A percentile compares a stretch with the other conserved stretches of the same genome.
Conservation (phyloP, 805 yeast genomes). For the Cyberlindnera petersonii region DNA sequence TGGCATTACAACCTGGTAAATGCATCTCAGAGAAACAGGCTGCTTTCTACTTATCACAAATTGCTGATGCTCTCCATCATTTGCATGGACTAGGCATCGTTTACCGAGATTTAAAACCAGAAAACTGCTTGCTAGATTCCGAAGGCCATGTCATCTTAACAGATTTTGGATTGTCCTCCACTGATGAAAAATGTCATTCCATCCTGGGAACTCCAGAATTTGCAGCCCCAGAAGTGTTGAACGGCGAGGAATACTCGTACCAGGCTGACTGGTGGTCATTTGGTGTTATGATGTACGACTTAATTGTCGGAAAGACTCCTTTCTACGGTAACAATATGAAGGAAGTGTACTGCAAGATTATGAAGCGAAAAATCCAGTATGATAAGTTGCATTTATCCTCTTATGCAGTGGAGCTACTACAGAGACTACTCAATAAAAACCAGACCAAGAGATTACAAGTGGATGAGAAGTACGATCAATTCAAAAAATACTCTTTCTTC, state of each 20-base stretch:
- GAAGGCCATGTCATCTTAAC: slow-evolving; percentile 80
- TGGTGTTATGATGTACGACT: slow-evolving; percentile 75
- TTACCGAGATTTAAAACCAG: slow-evolving; percentile 86
- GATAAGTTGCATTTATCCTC: slow-evolving; percentile 63
- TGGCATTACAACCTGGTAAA: slow-evolving; percentile 14
- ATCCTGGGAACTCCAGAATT: slow-evolving; percentile 43
- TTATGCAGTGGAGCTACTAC: slow-evolving; percentile 72
- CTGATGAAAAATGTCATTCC: slow-evolving; percentile 36
- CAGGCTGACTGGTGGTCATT: slow-evolving; percentile 92
- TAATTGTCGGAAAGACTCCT: slow-evolving; percentile 80
- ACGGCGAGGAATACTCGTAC: slow-evolving; percentile 74
- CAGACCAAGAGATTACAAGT: slow-evolving; percentile 62
- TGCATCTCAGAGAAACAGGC: slow-evolving; percentile 41
- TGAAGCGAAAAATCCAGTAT: slow-evolving; percentile 53
- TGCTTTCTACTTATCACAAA: slow-evolving; percentile 76
- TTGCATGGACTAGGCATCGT: slow-evolving; percentile 78
- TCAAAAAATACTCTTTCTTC: slow-evolving; percentile 69
- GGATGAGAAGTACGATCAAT: slow-evolving; percentile 36
- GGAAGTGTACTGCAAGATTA: slow-evolving; percentile 63
- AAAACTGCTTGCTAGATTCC: slow-evolving; percentile 73
- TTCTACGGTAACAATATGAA: slow-evolving; percentile 74
- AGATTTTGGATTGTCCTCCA: slow-evolving; percentile 71
- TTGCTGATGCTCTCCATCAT: slow-evolving; percentile 72
- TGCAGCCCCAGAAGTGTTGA: slow-evolving; percentile 82
- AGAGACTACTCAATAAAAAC: slow-evolving; percentile 62